These are phyloP conservation scores for Articulospora tetracladia DNA, from an alignment of 495 filamentous ascomycete species.

Conservation along the genomic window DNA sequence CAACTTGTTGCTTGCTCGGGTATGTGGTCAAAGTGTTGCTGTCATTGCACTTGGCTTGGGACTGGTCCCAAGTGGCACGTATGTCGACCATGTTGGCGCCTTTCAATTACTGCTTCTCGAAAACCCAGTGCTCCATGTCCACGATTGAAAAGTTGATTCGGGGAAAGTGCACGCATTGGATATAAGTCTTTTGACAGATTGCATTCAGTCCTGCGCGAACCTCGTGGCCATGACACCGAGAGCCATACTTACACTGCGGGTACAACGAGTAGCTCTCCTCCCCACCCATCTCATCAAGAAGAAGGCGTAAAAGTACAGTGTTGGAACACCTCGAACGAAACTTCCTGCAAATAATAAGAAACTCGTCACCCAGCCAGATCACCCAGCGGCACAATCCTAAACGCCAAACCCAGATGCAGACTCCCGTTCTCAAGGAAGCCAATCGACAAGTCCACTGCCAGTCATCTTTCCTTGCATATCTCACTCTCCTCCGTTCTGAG, in stretches of 20 bases:
- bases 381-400: constrained; percentile 16
- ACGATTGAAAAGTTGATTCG: too few species aligned
- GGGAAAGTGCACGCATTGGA: background rate
- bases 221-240: too few species aligned
- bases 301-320: constrained; percentile 21
- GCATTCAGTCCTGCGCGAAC: background rate
- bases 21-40: background rate
- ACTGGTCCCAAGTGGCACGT: background rate
- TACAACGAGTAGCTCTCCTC: background rate
- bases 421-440: constrained; percentile 9
- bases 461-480: background rate
- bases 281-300: background rate
- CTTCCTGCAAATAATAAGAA: constrained; percentile 13
- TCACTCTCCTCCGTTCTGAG: background rate
- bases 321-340: constrained; percentile 1
- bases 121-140: too few species aligned
- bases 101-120: background rate
- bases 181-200: background rate
- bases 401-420: constrained; percentile 20
- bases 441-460: background rate
- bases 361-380: constrained; percentile 14
- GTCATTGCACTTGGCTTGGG: background rate
- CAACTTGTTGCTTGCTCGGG: background rate
- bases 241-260: background rate
- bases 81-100: background rate